Conservation (phyloP, 2,329 filamentous ascomycete species). For the Sclerotinia sclerotiorum region DNA sequence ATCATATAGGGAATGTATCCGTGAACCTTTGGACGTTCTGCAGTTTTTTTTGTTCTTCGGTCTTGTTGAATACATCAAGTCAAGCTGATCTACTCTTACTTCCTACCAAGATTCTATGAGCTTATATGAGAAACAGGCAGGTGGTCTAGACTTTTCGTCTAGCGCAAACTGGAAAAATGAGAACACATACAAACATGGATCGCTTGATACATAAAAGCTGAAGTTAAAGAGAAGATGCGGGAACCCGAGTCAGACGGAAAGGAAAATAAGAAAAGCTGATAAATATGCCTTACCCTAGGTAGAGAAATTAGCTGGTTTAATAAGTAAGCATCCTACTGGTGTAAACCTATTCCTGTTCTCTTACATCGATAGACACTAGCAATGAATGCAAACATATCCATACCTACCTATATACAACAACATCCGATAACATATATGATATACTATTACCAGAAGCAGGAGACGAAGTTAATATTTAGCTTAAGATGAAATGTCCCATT, state of each 20-base stretch:
- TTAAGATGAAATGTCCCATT: not conserved
- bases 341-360: not conserved
- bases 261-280: constrained; percentile 6
- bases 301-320: not conserved
- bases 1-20: too few species aligned
- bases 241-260: not conserved
- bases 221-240: not conserved
- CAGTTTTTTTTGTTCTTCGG: not conserved
- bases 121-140: not conserved
- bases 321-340: not conserved
- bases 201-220: not conserved
- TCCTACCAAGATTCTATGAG: not conserved
- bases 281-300: not conserved
- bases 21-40: not conserved
- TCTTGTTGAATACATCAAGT: not conserved
- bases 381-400: not conserved
- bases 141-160: not conserved
- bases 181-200: not conserved
- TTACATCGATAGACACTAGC: not conserved
- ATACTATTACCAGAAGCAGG: not conserved
- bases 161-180: too few species aligned
- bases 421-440: not conserved
- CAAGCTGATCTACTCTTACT: not conserved
- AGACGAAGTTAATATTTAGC: not conserved
- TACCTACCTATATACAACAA: not conserved